A percentile compares a stretch with the other conserved stretches of the same genome.
Conservation (phyloP, 2,329 filamentous ascomycete species). For the Pseudogymnoascus sp. region DNA sequence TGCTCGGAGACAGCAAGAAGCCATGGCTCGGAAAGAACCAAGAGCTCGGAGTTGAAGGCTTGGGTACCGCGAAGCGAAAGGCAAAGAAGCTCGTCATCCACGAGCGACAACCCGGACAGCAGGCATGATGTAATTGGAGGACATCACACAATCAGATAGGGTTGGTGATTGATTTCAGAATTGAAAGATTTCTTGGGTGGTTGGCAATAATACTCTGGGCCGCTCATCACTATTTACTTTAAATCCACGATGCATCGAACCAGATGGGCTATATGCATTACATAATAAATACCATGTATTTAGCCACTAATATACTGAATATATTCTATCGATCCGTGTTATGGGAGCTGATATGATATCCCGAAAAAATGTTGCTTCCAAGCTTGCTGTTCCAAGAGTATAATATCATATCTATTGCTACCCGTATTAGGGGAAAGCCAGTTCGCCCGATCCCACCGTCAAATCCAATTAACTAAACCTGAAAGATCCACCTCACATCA, state of each 20-base stretch:
- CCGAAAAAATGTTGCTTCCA: background rate
- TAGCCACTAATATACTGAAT: background rate
- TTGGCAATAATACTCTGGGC: background rate
- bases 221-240: background rate
- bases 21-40: constrained; percentile 89
- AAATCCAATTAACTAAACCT: background rate
- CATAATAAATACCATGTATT: background rate
- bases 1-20: constrained; percentile 83
- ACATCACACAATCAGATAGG: background rate
- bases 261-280: background rate
- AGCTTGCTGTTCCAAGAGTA: background rate
- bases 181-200: background rate
- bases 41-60: constrained; percentile 67
- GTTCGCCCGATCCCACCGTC: background rate
- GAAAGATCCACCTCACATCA: constrained; percentile 59
- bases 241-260: background rate
- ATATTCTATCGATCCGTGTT: background rate
- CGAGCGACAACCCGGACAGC: constrained; percentile 2
- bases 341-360: no score
- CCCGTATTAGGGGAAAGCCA: background rate
- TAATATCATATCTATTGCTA: background rate
- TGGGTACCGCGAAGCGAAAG: constrained; percentile 79
- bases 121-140: constrained; percentile 3
- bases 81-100: constrained; percentile 42
- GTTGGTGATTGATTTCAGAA: background rate